These are phyloP conservation scores for Bacterosira constricta DNA, from an alignment of 108 stramenopile species.

Conservation along the genomic window DNA sequence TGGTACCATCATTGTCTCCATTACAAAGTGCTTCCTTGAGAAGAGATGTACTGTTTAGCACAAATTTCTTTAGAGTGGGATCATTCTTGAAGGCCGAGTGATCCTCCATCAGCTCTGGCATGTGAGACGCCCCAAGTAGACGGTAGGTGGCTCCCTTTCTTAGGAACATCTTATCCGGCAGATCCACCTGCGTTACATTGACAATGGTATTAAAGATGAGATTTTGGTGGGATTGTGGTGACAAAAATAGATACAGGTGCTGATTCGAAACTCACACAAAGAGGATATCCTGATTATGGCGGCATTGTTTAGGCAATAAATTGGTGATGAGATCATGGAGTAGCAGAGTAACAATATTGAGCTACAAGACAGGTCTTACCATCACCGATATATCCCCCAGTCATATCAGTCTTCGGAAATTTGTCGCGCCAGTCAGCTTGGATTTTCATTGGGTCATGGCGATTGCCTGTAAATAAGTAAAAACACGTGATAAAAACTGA, in stretches of 20 bases:
- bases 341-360: not conserved
- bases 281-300: slow-evolving; percentile 12
- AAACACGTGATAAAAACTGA: too few species aligned
- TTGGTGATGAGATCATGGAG: too few species aligned
- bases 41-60: slow-evolving; percentile 21
- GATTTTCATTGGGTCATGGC: slow-evolving; percentile 71
- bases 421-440: slow-evolving; percentile 50
- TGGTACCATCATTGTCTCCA: slow-evolving; percentile 9
- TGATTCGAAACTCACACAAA: slow-evolving; percentile 25
- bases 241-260: not conserved
- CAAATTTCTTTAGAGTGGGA: slow-evolving; percentile 34
- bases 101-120: slow-evolving; percentile 53
- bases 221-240: not conserved
- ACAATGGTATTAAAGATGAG: not conserved
- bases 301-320: too few species aligned
- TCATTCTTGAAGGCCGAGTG: slow-evolving; percentile 24
- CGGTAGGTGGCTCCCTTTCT: slow-evolving; percentile 57
- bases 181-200: slow-evolving; percentile 3
- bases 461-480: too few species aligned
- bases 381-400: slow-evolving; percentile 72
- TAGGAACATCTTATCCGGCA: slow-evolving; percentile 50
- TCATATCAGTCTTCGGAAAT: slow-evolving; percentile 65
- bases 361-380: slow-evolving; percentile 50
- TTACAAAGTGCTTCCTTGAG: slow-evolving; percentile 54
- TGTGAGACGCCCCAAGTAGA: slow-evolving; percentile 46